Evolutionary conservation across 331 rosid genomes (phyloP).

Genomic region (Quercus tomentella): DNA sequence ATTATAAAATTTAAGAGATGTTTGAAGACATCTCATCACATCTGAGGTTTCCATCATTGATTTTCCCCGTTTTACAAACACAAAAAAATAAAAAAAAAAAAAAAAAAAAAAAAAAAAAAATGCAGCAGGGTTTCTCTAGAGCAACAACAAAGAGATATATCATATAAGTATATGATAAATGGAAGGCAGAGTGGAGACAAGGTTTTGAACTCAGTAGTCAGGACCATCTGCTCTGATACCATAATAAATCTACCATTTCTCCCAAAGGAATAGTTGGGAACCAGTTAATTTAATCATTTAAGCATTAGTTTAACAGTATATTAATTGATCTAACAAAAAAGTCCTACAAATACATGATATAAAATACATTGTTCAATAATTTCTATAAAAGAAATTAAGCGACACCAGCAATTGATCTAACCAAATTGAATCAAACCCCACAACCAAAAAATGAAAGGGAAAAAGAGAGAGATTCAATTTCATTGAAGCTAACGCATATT

Average conservation of each 20-base stretch:
- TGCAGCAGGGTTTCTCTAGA: neutral
- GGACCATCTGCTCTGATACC: neutral
- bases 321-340: neutral
- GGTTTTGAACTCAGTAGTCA: too few species aligned
- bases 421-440: neutral
- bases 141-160: neutral
- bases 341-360: neutral
- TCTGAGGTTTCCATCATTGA: neutral
- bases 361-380: neutral
- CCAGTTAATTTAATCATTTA: too few species aligned
- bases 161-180: neutral
- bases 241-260: neutral
- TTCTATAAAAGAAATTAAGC: neutral
- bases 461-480: neutral
- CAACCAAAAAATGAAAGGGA: neutral
- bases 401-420: neutral
- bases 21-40: neutral
- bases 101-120: too few species aligned
- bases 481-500: neutral
- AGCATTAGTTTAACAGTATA: neutral
- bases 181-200: neutral
- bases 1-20: neutral
- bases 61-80: neutral
- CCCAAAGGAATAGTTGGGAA: too few species aligned
- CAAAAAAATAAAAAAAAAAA: neutral